Evolutionary conservation across 257 asterid genomes (phyloP), one percentile per base, ranked within the genome.

Genomic region (Fraxinus americana): DNA sequence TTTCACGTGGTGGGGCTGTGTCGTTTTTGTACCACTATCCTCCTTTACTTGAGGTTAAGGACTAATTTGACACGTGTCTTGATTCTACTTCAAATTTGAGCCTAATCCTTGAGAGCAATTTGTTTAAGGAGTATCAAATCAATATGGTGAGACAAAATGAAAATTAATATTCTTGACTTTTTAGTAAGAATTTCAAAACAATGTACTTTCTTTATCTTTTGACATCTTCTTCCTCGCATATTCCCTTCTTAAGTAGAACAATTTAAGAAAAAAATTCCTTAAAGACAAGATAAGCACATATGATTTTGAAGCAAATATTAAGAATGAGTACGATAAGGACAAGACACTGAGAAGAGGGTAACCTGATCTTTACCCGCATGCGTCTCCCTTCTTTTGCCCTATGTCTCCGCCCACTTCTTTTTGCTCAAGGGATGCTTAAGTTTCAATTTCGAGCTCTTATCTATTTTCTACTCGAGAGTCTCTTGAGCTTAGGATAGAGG

Each of bases 1-100:
- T 71, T 76, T 70, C 82, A 80, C 87, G 39, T 80, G 85, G 81
- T 82, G 81, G 83, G 82, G 81, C 69, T 69, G 14, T 78, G 90
- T 84, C 85, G 88, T 43, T 84, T 86, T 61, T 61, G 34, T 59
- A 59, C 10, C 67, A 72, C 63, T 8, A 59, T 59, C 30, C 61
- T 17, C 9, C 27, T 39, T 39, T 9, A 39, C 67, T 32, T 6
- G 5, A 39, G 4, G 50, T 38, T 38, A 38, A 38, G 12, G 43
- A 10, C 13, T 39, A 39, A 39, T 7, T 39, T 39, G 45, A 39
- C 45, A 39, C 10, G 48, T 39, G 48, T 9, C 48, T 10, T 11
- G 48, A 10, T 41, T 41, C 48, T 2, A 41, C 16, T 41, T 39
- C 13, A 39, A 39, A 39, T 39, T 39, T 39, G 45, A 39, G 45